A percentile compares a stretch with the other conserved stretches of the same genome.
Conservation (phyloP, 1,284 basidiomycete species). For the Tilletia caries region DNA sequence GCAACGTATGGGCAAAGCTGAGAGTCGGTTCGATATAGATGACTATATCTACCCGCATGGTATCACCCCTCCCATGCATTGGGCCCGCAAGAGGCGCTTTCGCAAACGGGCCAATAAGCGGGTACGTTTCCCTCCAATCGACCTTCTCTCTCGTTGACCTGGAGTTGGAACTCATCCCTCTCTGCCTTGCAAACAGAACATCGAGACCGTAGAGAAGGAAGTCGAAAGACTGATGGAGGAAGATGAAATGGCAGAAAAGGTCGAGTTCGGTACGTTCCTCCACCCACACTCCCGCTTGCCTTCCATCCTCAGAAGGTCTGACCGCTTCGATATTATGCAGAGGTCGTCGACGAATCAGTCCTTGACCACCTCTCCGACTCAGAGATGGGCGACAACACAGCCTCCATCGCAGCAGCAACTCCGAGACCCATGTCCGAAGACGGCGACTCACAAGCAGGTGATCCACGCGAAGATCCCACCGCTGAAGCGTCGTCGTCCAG, state of each 20-base stretch:
- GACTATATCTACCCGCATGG: conserved; percentile 98
- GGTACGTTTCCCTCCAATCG: conserved; percentile 56
- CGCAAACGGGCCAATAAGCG: conserved; percentile 80
- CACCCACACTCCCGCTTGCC: too few species aligned
- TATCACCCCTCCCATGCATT: conserved; percentile 85
- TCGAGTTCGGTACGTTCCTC: conserved; percentile 55
- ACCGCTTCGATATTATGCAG: too few species aligned
- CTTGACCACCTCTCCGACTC: conserved; percentile 24
- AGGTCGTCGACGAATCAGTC: conserved; percentile 8
- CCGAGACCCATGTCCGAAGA: conserved; percentile 30
- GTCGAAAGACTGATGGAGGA: conserved; percentile 86
- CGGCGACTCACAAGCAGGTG: conserved; percentile 30
- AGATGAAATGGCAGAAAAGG: conserved; percentile 74
- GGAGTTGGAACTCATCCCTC: neutral
- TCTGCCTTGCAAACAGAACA: conserved; percentile 62
- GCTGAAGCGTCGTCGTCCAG: conserved; percentile 16
- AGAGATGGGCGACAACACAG: conserved; percentile 23
- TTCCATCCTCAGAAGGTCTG: too few species aligned
- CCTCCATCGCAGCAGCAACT: conserved; percentile 2
- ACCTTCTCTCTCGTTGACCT: neutral
- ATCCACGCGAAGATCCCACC: conserved; percentile 22
- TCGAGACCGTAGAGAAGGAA: conserved; percentile 94
- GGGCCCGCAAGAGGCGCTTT: conserved; percentile 88
- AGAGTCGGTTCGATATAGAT: conserved; percentile 81
- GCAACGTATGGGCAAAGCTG: conserved; percentile 62